Conservation (phyloP, 2,329 filamentous ascomycete genomes). For the Aspergillus glaucus region DNA sequence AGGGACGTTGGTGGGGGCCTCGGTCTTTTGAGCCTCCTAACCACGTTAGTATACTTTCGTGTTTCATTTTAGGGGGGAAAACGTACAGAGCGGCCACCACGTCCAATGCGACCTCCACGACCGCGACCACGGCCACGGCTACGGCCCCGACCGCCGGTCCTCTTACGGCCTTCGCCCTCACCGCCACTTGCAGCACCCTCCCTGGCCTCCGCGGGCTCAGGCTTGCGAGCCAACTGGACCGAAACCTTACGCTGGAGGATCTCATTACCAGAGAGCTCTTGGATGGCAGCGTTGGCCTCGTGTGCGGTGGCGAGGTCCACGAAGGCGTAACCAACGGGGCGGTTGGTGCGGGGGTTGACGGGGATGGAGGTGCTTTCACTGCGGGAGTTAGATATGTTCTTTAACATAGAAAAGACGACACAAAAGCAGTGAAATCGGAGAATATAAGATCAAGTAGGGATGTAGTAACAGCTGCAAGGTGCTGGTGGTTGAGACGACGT, state of each 20-base stretch:
- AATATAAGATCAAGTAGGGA: too few relatives aligned
- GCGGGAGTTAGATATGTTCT: conserved; percentile 29
- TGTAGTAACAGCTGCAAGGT: background rate
- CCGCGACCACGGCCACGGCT: conserved; percentile 60
- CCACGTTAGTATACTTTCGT: conserved; percentile 7
- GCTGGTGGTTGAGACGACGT: background rate
- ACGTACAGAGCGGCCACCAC: conserved; percentile 54
- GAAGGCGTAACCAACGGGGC: conserved; percentile 97
- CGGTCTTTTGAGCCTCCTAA: conserved; percentile 21
- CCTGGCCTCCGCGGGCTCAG: conserved; percentile 77
- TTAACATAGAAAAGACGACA: too few relatives aligned
- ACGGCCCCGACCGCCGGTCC: conserved; percentile 56
- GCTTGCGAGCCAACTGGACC: conserved; percentile 96
- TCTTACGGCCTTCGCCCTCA: conserved; percentile 62
- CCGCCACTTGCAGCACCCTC: conserved; percentile 65
- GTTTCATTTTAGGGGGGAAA: background rate
- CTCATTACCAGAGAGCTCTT: conserved; percentile 92
- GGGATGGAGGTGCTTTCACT: conserved; percentile 99
- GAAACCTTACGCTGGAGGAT: conserved; percentile 98
- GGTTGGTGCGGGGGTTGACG: conserved; percentile 97
- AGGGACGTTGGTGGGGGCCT: conserved; percentile 14
- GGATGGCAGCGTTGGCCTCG: conserved; percentile 92
- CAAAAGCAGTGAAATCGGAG: background rate
- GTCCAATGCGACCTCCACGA: conserved; percentile 62
- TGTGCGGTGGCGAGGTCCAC: conserved; percentile 92